Base-by-base conservation (phyloP, 192 early-diverging fungal genomes). In the Umbelopsis sp. region DNA sequence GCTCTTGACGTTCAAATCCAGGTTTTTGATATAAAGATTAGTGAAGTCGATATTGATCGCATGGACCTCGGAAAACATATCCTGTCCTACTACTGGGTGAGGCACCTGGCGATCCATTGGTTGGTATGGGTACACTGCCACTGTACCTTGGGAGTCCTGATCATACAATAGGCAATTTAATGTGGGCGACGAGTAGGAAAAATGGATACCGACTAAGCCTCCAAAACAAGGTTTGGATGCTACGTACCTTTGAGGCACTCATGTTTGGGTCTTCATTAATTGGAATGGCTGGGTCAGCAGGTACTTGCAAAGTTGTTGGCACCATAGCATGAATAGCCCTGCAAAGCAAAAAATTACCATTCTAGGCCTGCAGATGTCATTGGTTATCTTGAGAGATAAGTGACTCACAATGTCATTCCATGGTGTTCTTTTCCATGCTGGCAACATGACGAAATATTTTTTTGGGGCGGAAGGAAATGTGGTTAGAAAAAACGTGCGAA, bases 11-110 rank as follows among this genome's bases (percentile, higher is more conserved):
- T 92, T 83, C 32, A 89, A 81, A 85, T 96, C 95, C 45, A 97
- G 82, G 87, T 97, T 97, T 84, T 97, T 97, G 86, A 97, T 97
- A 82, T 96, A 97, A 66, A 97, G 90, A 84, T 97, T 97, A 76
- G 92, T 78, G 62, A 71, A 74, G 65, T 83, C 81, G 12, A 83
- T 65, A n/a, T 65, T 74, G 16, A 22, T 72, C 59, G 34, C 38
- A 49, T 76, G 71, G 8, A 31, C 17, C 26, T 62, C 56, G 17
- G 17, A 14, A 34, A 20, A 62, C 17, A 31, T 20, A 36, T 62
- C 56, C 26, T 29, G 20, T 34, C 29, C 56, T 16, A 32, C 31
- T 34, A 32, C 29, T 29, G 12, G 17, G 0, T 17, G 20, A 17
- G 56, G 29, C 11, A 62, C 20, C 26, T 62, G 56, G 56, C 31